phyloP scores from a whole-genome alignment of 345 rosid species.

The Hevea brasiliensis region DNA sequence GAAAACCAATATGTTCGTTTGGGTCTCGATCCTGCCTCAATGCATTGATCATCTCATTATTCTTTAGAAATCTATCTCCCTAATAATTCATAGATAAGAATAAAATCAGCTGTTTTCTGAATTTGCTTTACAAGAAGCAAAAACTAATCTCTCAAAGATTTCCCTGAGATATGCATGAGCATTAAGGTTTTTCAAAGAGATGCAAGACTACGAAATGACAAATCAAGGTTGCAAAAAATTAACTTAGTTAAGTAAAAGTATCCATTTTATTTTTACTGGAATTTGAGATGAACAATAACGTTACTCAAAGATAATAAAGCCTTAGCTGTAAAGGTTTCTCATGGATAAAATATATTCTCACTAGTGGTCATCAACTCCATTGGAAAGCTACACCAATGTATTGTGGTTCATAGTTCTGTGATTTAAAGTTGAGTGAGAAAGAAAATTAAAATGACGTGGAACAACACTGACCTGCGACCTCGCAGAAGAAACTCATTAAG shows the following conservation, averaged over 20 bases:
- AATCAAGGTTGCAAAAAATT: background rate
- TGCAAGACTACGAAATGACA: background rate
- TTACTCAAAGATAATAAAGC: background rate
- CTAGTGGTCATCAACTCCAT: background rate
- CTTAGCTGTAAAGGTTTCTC: background rate
- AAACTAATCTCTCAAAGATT: background rate
- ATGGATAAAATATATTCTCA: background rate
- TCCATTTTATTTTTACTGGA: background rate
- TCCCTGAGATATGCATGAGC: background rate
- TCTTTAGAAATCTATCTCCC: background rate
- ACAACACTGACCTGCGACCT: slow-evolving; percentile 65
- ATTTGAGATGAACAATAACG: background rate
- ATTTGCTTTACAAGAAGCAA: background rate
- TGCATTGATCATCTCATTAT: background rate
- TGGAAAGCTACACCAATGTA: background rate
- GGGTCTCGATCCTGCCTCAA: background rate
- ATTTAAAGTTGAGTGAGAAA: background rate
- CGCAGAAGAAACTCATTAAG: slow-evolving; percentile 66
- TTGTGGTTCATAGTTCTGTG: background rate
- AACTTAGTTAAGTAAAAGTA: background rate
- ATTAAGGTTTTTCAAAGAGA: background rate
- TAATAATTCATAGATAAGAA: background rate
- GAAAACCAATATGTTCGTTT: background rate
- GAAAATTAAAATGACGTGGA: slow-evolving; percentile 16
- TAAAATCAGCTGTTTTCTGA: too few relatives aligned